A percentile compares a stretch with the other conserved stretches of the same genome.
These are phyloP conservation scores for Mucor circinelloides DNA, from an alignment of 371 early-diverging fungal species.

Conservation along the genomic window DNA sequence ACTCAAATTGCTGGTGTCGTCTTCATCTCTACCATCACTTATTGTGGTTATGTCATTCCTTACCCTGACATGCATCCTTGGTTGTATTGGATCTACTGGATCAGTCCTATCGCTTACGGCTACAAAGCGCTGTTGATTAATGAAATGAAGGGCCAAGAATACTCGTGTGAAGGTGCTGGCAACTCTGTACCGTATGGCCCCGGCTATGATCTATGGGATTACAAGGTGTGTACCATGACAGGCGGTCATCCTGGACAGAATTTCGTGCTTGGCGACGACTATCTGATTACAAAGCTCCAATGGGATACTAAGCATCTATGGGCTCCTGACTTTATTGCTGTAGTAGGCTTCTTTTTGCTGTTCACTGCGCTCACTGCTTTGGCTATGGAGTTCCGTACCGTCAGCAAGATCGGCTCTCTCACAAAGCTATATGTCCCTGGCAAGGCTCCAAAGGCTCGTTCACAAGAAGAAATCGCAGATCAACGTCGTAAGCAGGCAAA, in stretches of 20 bases:
- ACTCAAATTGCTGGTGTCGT: constrained; percentile 56
- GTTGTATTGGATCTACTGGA: constrained; percentile 72
- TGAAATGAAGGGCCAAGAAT: constrained; percentile 60
- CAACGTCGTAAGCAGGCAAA: constrained; percentile 14
- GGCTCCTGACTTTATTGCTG: constrained; percentile 56
- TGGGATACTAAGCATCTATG: constrained; percentile 48
- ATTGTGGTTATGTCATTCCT: constrained; percentile 68
- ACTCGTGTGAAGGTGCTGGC: constrained; percentile 34
- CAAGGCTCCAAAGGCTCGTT: constrained; percentile 26
- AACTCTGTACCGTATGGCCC: constrained; percentile 46
- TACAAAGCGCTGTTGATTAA: constrained; percentile 67
- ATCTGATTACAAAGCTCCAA: constrained; percentile 35
- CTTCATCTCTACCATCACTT: constrained; percentile 56
- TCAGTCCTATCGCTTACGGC: constrained; percentile 70
- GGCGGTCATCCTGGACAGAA: constrained; percentile 54
- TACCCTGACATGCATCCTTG: constrained; percentile 66
- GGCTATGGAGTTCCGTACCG: constrained; percentile 51
- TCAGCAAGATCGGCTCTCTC: constrained; percentile 47
- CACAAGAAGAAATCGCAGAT: constrained; percentile 4
- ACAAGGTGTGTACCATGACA: constrained; percentile 58
- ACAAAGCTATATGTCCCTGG: constrained; percentile 56
- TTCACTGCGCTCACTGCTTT: constrained; percentile 50
- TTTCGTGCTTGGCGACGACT: constrained; percentile 57
- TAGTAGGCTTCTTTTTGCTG: constrained; percentile 48
- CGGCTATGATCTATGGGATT: constrained; percentile 44